phyloP scores from a whole-genome alignment of 176 grass and related monocot species.

The Hyparrhenia diplandra region DNA sequence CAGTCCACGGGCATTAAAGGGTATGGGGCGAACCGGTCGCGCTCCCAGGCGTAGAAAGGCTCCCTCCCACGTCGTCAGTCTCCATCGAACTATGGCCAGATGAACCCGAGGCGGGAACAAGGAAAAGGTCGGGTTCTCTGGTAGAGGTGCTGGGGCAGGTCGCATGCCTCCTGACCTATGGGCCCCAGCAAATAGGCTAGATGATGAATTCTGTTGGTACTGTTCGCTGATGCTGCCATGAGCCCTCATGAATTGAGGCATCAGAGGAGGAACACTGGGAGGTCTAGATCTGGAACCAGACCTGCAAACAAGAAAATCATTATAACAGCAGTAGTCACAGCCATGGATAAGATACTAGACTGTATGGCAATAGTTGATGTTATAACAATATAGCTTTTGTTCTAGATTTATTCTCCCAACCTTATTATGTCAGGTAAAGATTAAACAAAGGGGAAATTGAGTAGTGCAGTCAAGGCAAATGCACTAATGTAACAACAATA shows the following conservation, averaged over 20 bases:
- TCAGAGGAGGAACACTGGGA: conserved; percentile 61
- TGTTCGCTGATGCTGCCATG: conserved; percentile 58
- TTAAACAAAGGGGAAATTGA: neutral
- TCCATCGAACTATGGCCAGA: conserved; percentile 54
- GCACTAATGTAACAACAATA: neutral
- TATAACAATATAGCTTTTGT: neutral
- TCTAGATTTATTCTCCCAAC: neutral
- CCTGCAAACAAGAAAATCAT: conserved; percentile 37
- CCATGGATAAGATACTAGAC: neutral
- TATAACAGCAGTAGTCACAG: neutral
- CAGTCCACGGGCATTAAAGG: conserved; percentile 62
- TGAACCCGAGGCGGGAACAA: conserved; percentile 50
- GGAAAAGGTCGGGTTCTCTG: conserved; percentile 53
- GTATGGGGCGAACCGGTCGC: conserved; percentile 64
- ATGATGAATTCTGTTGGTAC: conserved; percentile 55
- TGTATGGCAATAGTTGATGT: neutral
- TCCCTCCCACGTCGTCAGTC: conserved; percentile 57
- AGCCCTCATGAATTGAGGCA: conserved; percentile 60
- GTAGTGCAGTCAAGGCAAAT: neutral
- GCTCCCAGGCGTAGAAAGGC: conserved; percentile 76
- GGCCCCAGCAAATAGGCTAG: conserved; percentile 43
- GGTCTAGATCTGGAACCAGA: conserved; percentile 65
- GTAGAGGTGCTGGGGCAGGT: conserved; percentile 32
- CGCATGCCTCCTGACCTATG: conserved; percentile 44
- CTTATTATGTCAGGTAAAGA: neutral